Evolutionary conservation across 331 rosid genomes (phyloP), one percentile per base, ranked within the genome.

Genomic region (Arachis monticola): DNA sequence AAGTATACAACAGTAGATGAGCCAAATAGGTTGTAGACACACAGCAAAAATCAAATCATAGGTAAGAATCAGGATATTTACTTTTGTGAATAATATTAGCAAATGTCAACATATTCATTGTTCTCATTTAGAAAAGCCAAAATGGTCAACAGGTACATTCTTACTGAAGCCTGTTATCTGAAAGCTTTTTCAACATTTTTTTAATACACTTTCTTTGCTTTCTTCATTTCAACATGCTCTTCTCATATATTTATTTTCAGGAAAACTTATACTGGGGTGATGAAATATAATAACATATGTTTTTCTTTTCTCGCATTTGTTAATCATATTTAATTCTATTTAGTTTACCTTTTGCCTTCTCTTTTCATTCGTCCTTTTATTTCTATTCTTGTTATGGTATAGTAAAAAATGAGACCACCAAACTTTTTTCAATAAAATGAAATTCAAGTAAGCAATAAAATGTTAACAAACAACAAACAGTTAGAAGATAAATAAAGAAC

Each of bases 311-410:
- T 50, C 68, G 63, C 67, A 12, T 52, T 63, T 44, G 60, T 14
- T 55, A 32, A 38, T 55, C 31, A 3, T 10, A 6, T n/a, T 66
- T 10, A 42, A 65, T 77, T 72, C 58, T 32, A 35, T 10, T 22
- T 67, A 44, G 41, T 62, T 48, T 60, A 60, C 45, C 74, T 13
- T 17, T 64, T 58, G 57, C 41, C 59, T 57, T 56, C 14, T 17
- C 22, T 17, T 17, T 17, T 17, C 22, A 17, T 17, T 17, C 22
- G 22, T 17, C 22, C 22, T 17, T 17, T 17, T 17, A 17, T 17
- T 17, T 17, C 22, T 17, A 17, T 17, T 17, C 22, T 17, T 17
- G 22, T 17, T 17, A 17, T 17, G 22, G 22, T 17, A 17, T 17
- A 17, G 22, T 17, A 17, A 17, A 17, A 17, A 17, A 17, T 17